Evolutionary conservation across 306 rosid genomes (phyloP), one percentile per base, ranked within the genome.

Genomic region (Trifolium fragiferum): DNA sequence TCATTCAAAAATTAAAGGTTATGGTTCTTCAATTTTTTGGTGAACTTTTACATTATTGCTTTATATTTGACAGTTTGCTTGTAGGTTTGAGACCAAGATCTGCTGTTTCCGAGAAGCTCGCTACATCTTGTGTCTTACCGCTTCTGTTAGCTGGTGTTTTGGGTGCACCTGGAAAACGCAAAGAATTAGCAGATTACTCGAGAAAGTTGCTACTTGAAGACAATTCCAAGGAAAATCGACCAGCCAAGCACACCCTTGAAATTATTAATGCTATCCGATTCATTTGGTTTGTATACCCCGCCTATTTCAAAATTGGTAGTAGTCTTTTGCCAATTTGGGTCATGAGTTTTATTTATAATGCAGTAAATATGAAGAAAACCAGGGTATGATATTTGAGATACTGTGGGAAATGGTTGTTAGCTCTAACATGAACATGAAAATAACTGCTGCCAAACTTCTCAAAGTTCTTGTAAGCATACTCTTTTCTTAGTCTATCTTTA

Each of bases 361-460:
- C 91, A 94, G 97, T 85, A 89, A 89, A 54, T 77, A 84, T 75
- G 90, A 89, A 60, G 89, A 84, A 65, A 94, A 93, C 74, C 96
- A 93, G 46, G 74, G 79, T 32, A 80, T 87, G 89, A 65, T 90
- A 69, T 88, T 93, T 76, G 86, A 86, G 64, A 89, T 93, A 72
- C 78, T 93, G 59, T 93, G 98, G 96, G 96, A 90, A 86, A 90
- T 93, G 96, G 98, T 93, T 70, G 95, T 90, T 61, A 89, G 93
- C 83, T 80, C 95, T 23, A 82, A 84, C 53, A 60, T 79, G 74
- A 75, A 82, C 77, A 81, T 88, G 90, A 90, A 92, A 83, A 82
- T 84, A 80, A 82, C 74, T 32, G 96, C 92, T 21, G 93, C 95
- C 76, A 80, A 75, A 82, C 84, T 90, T 76, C 83, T 90, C 74